These are phyloP conservation scores for Epithemia pelagica DNA, from an alignment of 108 stramenopile species.

Conservation along the genomic window DNA sequence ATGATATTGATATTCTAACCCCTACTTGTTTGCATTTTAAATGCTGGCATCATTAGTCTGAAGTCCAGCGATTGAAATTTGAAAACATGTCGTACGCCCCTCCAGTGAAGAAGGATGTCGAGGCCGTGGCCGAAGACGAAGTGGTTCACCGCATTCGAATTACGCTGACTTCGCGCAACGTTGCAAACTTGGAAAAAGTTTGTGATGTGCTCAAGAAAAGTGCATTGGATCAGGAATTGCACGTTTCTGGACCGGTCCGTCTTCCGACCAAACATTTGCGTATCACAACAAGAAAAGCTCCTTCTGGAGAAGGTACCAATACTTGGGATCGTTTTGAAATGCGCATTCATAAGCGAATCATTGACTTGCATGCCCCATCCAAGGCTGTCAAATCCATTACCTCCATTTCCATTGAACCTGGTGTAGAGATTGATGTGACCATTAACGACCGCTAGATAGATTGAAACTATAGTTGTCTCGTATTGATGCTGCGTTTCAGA, in stretches of 20 bases:
- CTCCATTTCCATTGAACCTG: slow-evolving; percentile 97
- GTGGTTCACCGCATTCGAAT: slow-evolving; percentile 96
- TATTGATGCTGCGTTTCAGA: no score
- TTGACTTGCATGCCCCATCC: slow-evolving; percentile 94
- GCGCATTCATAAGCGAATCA: slow-evolving; percentile 99
- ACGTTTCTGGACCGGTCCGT: slow-evolving; percentile 94
- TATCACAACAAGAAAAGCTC: slow-evolving; percentile 99
- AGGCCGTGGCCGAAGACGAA: slow-evolving; percentile 38
- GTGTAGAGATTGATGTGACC: slow-evolving; percentile 97
- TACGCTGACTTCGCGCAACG: slow-evolving; percentile 97
- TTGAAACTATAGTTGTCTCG: background rate
- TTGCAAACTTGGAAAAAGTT: slow-evolving; percentile 97
- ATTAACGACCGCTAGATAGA: slow-evolving; percentile 76
- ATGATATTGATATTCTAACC: no score
- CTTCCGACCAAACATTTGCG: slow-evolving; percentile 96
- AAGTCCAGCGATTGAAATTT: slow-evolving; percentile 21
- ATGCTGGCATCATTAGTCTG: slow-evolving; percentile 39
- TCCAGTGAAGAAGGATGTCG: slow-evolving; percentile 71
- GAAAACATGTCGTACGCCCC: slow-evolving; percentile 64
- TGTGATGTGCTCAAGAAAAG: slow-evolving; percentile 96
- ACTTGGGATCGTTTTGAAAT: slow-evolving; percentile 99
- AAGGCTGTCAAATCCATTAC: slow-evolving; percentile 99
- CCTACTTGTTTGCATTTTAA: no score
- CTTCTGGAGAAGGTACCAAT: slow-evolving; percentile 99
- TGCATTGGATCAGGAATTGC: slow-evolving; percentile 91